A percentile compares a stretch with the other conserved stretches of the same genome.
Evolutionary conservation across 352 stramenopile genomes (phyloP).

Genomic region (Globisporangium uncinulatum): DNA sequence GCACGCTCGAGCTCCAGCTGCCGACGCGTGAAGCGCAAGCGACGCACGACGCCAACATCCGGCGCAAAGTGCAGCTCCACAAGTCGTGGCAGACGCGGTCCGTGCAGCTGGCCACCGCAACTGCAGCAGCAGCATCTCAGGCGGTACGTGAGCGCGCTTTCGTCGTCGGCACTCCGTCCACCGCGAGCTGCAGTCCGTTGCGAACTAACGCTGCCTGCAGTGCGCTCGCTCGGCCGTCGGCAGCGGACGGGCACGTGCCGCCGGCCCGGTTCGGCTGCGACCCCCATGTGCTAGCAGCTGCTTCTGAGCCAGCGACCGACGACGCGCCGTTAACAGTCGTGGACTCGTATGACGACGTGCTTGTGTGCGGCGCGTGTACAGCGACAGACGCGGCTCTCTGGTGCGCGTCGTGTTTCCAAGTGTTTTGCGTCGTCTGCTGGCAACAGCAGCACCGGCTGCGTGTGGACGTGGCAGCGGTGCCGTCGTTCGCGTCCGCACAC

Average conservation of each 20-base stretch:
- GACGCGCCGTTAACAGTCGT: background rate
- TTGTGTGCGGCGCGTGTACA: constrained; percentile 41
- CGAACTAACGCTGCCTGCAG: constrained; percentile 9
- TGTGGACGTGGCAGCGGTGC: constrained; percentile 30
- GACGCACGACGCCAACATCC: constrained; percentile 42
- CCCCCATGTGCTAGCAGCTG: background rate
- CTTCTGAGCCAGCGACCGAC: background rate
- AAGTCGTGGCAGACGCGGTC: constrained; percentile 46
- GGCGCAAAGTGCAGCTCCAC: constrained; percentile 45
- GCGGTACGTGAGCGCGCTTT: constrained; percentile 15
- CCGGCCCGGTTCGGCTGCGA: background rate
- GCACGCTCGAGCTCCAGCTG: constrained; percentile 22
- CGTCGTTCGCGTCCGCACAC: constrained; percentile 8
- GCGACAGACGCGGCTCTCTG: constrained; percentile 34
- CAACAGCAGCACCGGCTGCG: constrained; percentile 32
- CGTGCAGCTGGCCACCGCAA: constrained; percentile 8
- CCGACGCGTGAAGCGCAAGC: constrained; percentile 18
- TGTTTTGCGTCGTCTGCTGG: constrained; percentile 53
- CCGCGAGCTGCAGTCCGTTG: background rate
- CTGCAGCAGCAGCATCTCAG: constrained; percentile 1
- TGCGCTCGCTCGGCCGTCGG: background rate
- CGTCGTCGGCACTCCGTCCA: background rate
- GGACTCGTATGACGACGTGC: constrained; percentile 18
- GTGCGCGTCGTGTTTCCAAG: constrained; percentile 57
- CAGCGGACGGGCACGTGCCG: background rate